A percentile compares a stretch with the other conserved stretches of the same genome.
phyloP scores from a whole-genome alignment of 805 yeast species.

The Pichia sporocuriosa region DNA sequence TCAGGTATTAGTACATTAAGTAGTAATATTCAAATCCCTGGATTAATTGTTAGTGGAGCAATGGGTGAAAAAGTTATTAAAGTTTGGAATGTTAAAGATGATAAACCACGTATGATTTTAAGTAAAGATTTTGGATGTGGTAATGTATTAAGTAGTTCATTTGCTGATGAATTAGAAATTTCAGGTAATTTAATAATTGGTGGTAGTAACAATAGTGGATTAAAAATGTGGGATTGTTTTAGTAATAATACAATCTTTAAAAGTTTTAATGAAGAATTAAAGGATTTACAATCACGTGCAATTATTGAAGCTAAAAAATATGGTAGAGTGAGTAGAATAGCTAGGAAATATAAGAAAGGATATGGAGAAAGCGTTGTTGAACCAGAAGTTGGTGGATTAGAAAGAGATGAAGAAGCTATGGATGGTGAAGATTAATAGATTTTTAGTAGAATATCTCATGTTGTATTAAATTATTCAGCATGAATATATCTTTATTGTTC shows the following conservation, averaged over 20 bases:
- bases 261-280: constrained; percentile 55
- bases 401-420: constrained; percentile 50
- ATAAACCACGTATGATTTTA: constrained; percentile 74
- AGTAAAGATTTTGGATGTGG: constrained; percentile 93
- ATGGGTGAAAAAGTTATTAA: constrained; percentile 85
- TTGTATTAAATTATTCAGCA: too few species aligned
- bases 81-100: constrained; percentile 65
- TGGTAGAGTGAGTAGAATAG: constrained; percentile 66
- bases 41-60: constrained; percentile 78
- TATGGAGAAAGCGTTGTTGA: constrained; percentile 50
- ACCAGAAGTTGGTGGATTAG: constrained; percentile 59
- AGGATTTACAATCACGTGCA: constrained; percentile 47
- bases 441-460: too few species aligned
- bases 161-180: constrained; percentile 76
- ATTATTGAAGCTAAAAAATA: constrained; percentile 45
- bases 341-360: constrained; percentile 56
- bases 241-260: constrained; percentile 73
- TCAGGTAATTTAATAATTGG: constrained; percentile 83
- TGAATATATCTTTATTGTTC: too few species aligned
- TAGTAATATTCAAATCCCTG: constrained; percentile 58
- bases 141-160: constrained; percentile 73
- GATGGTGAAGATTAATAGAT: constrained; percentile 29
- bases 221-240: constrained; percentile 91
- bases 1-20: constrained; percentile 82
- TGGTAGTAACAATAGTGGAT: constrained; percentile 66